These are phyloP conservation scores for Eremochloa ophiuroides DNA, from an alignment of 176 grass and related monocot species.

Conservation along the genomic window DNA sequence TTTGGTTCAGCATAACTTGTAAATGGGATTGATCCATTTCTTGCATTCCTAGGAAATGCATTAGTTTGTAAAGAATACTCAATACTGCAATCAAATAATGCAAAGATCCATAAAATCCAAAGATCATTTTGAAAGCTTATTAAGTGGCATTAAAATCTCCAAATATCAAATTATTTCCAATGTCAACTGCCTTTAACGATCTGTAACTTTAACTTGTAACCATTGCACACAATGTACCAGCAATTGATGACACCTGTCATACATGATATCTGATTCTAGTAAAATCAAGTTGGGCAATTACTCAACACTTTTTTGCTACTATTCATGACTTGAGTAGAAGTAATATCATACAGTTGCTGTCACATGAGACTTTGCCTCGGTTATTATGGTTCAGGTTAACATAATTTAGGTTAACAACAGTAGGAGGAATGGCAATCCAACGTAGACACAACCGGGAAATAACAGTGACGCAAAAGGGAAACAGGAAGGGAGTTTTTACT, in stretches of 20 bases:
- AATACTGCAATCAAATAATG: not conserved
- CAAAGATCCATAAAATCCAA: not conserved
- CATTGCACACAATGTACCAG: not conserved
- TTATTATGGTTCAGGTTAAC: not conserved
- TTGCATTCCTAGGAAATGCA: not conserved
- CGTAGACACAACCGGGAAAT: not conserved
- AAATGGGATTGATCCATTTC: not conserved
- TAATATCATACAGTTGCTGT: not conserved
- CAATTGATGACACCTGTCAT: not conserved
- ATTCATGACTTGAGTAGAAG: not conserved
- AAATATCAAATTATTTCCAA: not conserved
- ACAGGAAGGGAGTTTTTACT: constrained; percentile 19
- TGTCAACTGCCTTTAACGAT: not conserved
- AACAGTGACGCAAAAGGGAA: not conserved
- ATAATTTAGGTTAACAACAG: not conserved
- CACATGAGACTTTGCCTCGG: not conserved
- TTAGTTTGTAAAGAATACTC: not conserved
- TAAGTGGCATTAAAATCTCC: not conserved
- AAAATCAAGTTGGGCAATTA: not conserved
- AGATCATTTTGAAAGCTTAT: not conserved
- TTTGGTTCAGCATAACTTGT: not conserved
- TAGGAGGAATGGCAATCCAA: not conserved
- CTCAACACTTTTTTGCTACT: not conserved
- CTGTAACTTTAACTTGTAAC: not conserved
- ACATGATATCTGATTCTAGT: not conserved